Evolutionary conservation across 148 eudicot species (phyloP).

Genomic region (Nepenthes mirabilis): DNA sequence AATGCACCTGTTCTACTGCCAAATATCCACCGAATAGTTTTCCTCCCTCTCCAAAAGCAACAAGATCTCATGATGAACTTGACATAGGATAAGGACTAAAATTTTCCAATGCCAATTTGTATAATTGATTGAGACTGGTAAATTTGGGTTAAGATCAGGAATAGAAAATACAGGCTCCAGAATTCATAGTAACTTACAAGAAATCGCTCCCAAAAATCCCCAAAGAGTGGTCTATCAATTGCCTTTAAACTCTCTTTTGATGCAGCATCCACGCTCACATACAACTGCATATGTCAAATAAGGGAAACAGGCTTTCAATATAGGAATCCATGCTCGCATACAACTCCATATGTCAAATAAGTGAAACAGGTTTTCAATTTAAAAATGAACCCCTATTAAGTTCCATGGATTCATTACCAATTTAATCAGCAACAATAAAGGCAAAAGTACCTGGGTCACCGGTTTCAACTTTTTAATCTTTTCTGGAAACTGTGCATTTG

Average conservation of each 20-base stretch:
- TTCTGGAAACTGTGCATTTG: slow-evolving; percentile 98
- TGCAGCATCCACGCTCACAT: slow-evolving; percentile 97
- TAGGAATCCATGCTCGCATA: not conserved
- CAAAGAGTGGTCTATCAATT: slow-evolving; percentile 95
- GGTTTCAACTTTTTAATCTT: slow-evolving; percentile 66
- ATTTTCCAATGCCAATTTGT: too few species aligned
- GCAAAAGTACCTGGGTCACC: slow-evolving; percentile 61
- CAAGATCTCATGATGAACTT: too few species aligned
- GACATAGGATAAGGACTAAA: too few species aligned
- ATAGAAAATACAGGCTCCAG: not conserved
- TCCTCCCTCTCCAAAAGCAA: too few species aligned
- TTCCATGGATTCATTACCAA: not conserved
- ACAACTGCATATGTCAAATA: slow-evolving; percentile 43
- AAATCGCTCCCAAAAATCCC: slow-evolving; percentile 98
- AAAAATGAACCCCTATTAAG: too few species aligned
- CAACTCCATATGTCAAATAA: not conserved
- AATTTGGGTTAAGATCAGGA: not conserved
- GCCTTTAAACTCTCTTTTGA: slow-evolving; percentile 96
- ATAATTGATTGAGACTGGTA: not conserved
- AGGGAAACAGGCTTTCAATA: not conserved
- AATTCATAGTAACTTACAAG: slow-evolving; percentile 28
- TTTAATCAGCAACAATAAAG: slow-evolving; percentile 1
- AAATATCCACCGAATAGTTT: too few species aligned
- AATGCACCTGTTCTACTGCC: too few species aligned
- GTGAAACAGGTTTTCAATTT: not conserved